Conservation (phyloP, 116 monocot genomes). For the Trichopus zeylanicus region DNA sequence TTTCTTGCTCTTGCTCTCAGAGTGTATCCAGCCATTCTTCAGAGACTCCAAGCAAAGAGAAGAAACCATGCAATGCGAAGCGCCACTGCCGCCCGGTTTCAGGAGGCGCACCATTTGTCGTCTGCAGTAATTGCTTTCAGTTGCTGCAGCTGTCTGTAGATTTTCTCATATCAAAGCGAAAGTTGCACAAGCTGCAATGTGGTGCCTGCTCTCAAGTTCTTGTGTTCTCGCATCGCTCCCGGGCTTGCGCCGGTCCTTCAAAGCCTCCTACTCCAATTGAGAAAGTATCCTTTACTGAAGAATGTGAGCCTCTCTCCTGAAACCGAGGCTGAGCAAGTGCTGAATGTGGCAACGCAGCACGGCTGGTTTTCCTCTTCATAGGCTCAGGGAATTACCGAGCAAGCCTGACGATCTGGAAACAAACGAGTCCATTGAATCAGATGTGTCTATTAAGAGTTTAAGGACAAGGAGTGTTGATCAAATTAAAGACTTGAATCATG, state of each 20-base stretch:
- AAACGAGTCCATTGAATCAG: conserved; percentile 8
- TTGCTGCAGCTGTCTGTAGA: conserved; percentile 26
- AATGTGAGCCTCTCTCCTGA: conserved; percentile 14
- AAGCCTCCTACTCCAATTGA: conserved; percentile 2
- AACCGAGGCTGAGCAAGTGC: too few species aligned
- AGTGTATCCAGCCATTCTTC: conserved; percentile 1
- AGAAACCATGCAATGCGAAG: conserved; percentile 2
- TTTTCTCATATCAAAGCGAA: conserved; percentile 18
- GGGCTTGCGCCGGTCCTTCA: background rate
- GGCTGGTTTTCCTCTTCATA: conserved; percentile 22
- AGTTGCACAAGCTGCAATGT: conserved; percentile 19
- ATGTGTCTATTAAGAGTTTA: background rate
- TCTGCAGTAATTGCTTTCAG: conserved; percentile 28
- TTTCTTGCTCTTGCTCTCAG: background rate
- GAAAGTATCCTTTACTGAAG: conserved; percentile 12
- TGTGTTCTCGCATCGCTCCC: conserved; percentile 3
- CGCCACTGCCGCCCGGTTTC: conserved; percentile 20
- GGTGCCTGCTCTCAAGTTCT: conserved; percentile 30
- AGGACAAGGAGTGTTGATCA: background rate
- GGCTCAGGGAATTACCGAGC: conserved; percentile 39
- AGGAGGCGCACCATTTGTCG: conserved; percentile 28
- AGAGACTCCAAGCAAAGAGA: conserved; percentile 7
- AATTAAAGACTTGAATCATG: conserved; percentile 12
- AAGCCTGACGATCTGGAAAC: conserved; percentile 5
- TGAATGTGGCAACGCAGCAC: too few species aligned